These are phyloP conservation scores for Curvularia sp. DNA, from an alignment of 2,329 filamentous ascomycete species.

Conservation along the genomic window DNA sequence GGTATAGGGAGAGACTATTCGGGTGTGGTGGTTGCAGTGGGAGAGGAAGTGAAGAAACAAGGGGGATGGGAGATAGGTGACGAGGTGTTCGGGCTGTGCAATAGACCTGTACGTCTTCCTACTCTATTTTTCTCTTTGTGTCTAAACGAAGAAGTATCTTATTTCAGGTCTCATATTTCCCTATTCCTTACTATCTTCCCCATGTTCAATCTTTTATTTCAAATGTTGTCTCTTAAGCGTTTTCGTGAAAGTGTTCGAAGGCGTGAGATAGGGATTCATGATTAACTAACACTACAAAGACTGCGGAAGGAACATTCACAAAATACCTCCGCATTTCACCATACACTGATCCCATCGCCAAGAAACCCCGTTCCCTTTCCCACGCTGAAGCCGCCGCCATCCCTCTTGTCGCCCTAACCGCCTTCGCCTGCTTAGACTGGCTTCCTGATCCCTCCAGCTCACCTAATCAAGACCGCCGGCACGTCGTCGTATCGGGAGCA, in stretches of 20 bases:
- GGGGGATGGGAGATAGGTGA: slow-evolving; percentile 31
- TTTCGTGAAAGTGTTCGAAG: too few relatives aligned
- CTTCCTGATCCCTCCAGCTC: slow-evolving; percentile 18
- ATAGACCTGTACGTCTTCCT: slow-evolving; percentile 17
- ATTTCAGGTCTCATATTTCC: background rate
- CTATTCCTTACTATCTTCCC: too few relatives aligned
- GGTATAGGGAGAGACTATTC: slow-evolving; percentile 57
- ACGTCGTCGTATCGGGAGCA: slow-evolving; percentile 40
- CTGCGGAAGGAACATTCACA: slow-evolving; percentile 39
- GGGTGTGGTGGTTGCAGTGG: slow-evolving; percentile 50
- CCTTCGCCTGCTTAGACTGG: slow-evolving; percentile 44
- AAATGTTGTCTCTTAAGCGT: too few relatives aligned
- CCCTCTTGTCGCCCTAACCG: slow-evolving; percentile 51
- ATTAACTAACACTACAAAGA: slow-evolving; percentile 7
- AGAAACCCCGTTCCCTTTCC: slow-evolving; percentile 29
- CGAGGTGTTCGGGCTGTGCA: slow-evolving; percentile 37
- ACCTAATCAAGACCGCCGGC: slow-evolving; percentile 19
- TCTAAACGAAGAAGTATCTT: background rate
- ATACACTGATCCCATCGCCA: slow-evolving; percentile 31
- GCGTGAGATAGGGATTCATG: too few relatives aligned
- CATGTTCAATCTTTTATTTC: too few relatives aligned
- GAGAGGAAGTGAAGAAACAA: slow-evolving; percentile 19
- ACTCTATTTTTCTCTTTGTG: background rate
- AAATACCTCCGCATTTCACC: slow-evolving; percentile 32
- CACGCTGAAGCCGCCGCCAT: slow-evolving; percentile 38